These are phyloP conservation scores for Cutaneotrichosporon arboriforme DNA, from an alignment of 1,284 basidiomycete species.

Conservation along the genomic window DNA sequence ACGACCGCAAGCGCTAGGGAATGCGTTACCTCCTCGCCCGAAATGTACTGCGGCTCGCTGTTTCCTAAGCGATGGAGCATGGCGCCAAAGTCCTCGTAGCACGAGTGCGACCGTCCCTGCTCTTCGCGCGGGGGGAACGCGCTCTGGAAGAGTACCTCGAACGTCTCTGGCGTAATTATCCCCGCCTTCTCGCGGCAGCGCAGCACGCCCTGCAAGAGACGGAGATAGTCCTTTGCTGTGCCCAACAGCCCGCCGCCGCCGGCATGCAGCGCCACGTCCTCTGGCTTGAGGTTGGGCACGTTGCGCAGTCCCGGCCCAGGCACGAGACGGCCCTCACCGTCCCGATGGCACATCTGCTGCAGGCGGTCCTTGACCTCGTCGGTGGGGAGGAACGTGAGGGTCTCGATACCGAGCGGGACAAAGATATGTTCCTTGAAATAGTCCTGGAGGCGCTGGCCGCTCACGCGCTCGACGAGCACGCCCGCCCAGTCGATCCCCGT, in stretches of 20 bases:
- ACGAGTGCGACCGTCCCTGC: conserved; percentile 5
- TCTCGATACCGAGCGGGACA: conserved; percentile 27
- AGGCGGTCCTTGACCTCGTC: conserved; percentile 18
- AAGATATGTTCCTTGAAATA: conserved; percentile 41
- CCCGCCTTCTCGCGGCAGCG: conserved; percentile 12
- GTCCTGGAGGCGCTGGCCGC: conserved; percentile 30
- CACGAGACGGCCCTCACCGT: conserved; percentile 11
- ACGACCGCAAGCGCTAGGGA: conserved; percentile 8
- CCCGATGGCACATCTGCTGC: conserved; percentile 16
- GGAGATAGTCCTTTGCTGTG: conserved; percentile 30
- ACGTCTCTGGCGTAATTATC: conserved; percentile 21
- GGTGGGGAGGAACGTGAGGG: conserved; percentile 33
- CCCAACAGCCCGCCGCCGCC: conserved; percentile 41
- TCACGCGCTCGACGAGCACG: conserved; percentile 33
- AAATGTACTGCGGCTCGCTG: conserved; percentile 5
- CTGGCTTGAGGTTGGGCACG: conserved; percentile 15
- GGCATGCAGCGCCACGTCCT: conserved; percentile 13
- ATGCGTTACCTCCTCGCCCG: conserved; percentile 9
- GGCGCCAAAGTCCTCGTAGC: conserved; percentile 11
- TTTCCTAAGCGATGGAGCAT: conserved; percentile 4
- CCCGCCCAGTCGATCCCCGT: conserved; percentile 44
- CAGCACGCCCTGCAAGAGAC: conserved; percentile 27
- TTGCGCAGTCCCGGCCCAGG: conserved; percentile 25
- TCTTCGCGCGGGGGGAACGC: conserved; percentile 15
- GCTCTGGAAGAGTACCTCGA: conserved; percentile 23